Evolutionary conservation across 805 yeast species (phyloP).

Genomic region (Lipomyces spencermartinsiae): DNA sequence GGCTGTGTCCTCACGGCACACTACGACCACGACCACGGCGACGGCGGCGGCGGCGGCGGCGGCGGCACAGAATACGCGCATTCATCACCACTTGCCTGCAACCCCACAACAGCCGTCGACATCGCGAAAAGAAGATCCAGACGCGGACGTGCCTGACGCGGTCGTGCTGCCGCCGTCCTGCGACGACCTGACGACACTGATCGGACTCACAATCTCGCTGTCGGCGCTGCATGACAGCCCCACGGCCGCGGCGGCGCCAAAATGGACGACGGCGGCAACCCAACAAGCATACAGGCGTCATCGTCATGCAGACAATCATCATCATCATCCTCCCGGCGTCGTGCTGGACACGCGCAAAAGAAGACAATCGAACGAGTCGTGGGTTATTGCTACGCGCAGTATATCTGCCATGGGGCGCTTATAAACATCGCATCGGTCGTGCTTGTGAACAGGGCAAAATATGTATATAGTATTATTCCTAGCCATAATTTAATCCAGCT

Average conservation of each 20-base stretch:
- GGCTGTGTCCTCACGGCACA: background rate
- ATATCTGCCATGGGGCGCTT: no score
- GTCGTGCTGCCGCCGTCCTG: slow-evolving; percentile 23
- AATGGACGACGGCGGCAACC: background rate
- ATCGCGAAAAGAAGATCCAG: background rate
- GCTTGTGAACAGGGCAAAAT: no score
- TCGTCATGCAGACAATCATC: no score
- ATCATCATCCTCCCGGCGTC: no score
- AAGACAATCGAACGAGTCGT: background rate
- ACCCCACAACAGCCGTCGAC: no score
- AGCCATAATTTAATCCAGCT: background rate
- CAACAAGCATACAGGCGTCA: background rate
- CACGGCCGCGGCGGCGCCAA: background rate
- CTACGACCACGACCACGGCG: background rate
- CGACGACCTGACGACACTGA: background rate
- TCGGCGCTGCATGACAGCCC: background rate
- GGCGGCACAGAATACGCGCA: no score
- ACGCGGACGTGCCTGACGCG: slow-evolving; percentile 15
- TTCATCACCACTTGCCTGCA: no score
- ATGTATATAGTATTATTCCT: background rate
- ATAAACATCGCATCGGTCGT: no score
- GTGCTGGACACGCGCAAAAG: background rate
- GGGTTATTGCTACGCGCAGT: no score
- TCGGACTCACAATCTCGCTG: slow-evolving; percentile 2
- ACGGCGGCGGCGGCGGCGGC: no score